Evolutionary conservation across 257 asterid species (phyloP).

Genomic region (Fraxinus americana): DNA sequence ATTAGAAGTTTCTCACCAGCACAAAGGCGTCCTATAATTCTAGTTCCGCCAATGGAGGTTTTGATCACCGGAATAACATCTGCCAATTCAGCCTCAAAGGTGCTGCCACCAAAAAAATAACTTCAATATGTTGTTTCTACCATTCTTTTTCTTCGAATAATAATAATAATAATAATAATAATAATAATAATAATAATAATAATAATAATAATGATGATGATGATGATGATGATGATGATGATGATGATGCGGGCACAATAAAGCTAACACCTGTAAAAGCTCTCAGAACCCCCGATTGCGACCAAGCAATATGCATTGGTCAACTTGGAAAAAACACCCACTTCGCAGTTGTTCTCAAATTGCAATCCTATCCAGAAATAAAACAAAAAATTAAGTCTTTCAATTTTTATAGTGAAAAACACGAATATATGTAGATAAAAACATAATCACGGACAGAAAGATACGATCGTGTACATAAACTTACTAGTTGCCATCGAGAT

Average conservation of each 20-base stretch:
- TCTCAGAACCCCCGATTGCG: slow-evolving; percentile 94
- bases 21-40: slow-evolving; percentile 88
- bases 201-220: slow-evolving; percentile 6
- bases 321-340: slow-evolving; percentile 93
- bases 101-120: slow-evolving; percentile 46
- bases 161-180: too few species aligned
- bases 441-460: not conserved
- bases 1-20: slow-evolving; percentile 55
- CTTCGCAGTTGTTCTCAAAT: slow-evolving; percentile 80
- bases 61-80: slow-evolving; percentile 85
- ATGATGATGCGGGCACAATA: not conserved
- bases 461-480: not conserved
- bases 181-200: too few species aligned
- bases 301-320: slow-evolving; percentile 96
- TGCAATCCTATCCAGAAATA: slow-evolving; percentile 61
- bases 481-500: slow-evolving; percentile 37
- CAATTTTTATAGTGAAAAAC: not conserved
- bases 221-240: too few species aligned
- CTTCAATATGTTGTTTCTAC: not conserved
- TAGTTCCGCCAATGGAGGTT: slow-evolving; percentile 81
- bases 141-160: not conserved
- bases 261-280: slow-evolving; percentile 70
- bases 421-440: not conserved
- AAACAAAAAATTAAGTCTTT: not conserved
- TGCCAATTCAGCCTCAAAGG: slow-evolving; percentile 80